Evolutionary conservation across 169 alveolate species (phyloP).

Genomic region (Haemoproteus tartakovskyi): DNA sequence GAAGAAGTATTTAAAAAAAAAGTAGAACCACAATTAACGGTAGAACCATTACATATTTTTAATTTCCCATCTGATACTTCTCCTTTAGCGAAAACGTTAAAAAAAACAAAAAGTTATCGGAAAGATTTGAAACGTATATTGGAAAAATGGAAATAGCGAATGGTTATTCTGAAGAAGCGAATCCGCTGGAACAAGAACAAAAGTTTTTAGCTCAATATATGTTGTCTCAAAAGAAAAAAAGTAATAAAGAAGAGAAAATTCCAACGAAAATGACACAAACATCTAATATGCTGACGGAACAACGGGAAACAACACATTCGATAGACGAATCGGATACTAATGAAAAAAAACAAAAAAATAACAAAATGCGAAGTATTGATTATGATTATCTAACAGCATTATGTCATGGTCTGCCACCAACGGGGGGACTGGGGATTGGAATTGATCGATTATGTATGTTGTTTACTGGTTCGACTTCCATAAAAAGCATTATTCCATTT

Average conservation of each 20-base stretch:
- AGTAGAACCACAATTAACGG: constrained; percentile 65
- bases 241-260: too few relatives aligned
- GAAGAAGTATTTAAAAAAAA: constrained; percentile 58
- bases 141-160: constrained; percentile 96
- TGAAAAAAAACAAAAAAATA: constrained; percentile 75
- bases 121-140: constrained; percentile 96
- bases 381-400: constrained; percentile 89
- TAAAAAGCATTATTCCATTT: constrained; percentile 75
- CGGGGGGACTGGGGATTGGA: constrained; percentile 97
- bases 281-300: too few relatives aligned
- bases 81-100: constrained; percentile 98
- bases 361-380: constrained; percentile 85
- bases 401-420: constrained; percentile 95
- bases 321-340: too few relatives aligned
- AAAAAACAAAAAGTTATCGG: constrained; percentile 88
- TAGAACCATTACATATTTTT: constrained; percentile 92
- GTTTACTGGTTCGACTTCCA: constrained; percentile 87
- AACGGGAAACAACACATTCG: too few relatives aligned
- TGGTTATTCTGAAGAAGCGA: constrained; percentile 98
- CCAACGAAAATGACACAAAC: too few relatives aligned
- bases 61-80: constrained; percentile 99
- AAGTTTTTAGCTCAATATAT: constrained; percentile 91
- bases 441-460: constrained; percentile 95
- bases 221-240: too few relatives aligned
- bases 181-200: constrained; percentile 94